Conservation (phyloP, 495 filamentous ascomycete genomes). For the Coniosporium apollinis region DNA sequence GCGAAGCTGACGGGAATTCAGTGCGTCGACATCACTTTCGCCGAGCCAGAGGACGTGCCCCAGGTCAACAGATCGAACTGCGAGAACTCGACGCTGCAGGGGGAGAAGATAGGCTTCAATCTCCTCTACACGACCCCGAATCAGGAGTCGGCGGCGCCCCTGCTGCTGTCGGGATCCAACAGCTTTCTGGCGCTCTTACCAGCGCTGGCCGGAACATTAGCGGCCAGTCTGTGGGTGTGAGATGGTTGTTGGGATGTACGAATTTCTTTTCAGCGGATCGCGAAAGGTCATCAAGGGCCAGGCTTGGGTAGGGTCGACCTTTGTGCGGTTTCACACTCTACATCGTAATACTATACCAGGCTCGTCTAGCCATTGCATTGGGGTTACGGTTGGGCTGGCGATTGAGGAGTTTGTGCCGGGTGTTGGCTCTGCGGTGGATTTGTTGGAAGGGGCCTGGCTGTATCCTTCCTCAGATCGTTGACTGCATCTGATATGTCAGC, state of each 20-base stretch:
- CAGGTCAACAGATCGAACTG: constrained; percentile 66
- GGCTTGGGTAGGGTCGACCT: too few relatives aligned
- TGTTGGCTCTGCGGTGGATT: too few relatives aligned
- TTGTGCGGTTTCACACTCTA: too few relatives aligned
- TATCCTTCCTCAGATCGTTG: too few relatives aligned
- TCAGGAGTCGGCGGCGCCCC: constrained; percentile 5
- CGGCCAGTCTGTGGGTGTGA: not conserved
- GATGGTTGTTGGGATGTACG: not conserved
- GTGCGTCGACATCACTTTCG: constrained; percentile 87
- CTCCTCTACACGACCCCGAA: constrained; percentile 46
- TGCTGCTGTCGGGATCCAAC: not conserved
- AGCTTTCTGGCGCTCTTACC: not conserved
- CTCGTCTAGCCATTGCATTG: too few relatives aligned
- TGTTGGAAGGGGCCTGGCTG: too few relatives aligned
- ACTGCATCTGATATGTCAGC: too few relatives aligned
- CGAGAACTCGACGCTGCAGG: constrained; percentile 64
- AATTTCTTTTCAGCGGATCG: not conserved
- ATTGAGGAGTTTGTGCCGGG: too few relatives aligned
- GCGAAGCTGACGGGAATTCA: constrained; percentile 23
- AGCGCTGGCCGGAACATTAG: not conserved
- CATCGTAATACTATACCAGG: too few relatives aligned
- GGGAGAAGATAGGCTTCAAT: constrained; percentile 54
- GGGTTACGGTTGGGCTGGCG: too few relatives aligned
- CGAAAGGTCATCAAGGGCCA: not conserved
- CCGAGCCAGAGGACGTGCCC: constrained; percentile 52